These are phyloP conservation scores for Tricholoma flavovirens DNA, from an alignment of 768 basidiomycete species.

Conservation along the genomic window DNA sequence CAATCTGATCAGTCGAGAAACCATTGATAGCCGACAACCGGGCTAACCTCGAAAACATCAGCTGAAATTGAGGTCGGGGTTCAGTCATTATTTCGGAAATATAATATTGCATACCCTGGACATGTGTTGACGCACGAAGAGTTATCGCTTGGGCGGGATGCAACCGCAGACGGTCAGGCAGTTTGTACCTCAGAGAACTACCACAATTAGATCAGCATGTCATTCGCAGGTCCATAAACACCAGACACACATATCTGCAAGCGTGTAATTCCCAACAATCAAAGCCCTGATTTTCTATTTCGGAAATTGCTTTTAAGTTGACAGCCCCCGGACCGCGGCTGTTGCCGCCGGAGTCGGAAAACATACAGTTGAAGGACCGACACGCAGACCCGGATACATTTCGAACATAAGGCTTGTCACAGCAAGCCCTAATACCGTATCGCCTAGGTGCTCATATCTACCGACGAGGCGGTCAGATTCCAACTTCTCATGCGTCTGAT, in stretches of 20 bases:
- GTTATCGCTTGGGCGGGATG: constrained; percentile 73
- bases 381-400: constrained; percentile 62
- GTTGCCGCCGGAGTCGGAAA: constrained; percentile 8
- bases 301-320: constrained; percentile 1
- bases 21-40: neutral
- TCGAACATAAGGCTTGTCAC: constrained; percentile 62
- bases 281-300: constrained; percentile 71
- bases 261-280: constrained; percentile 67
- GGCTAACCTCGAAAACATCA: constrained; percentile 70
- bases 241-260: constrained; percentile 60
- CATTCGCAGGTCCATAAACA: neutral
- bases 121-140: constrained; percentile 57
- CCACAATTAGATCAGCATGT: neutral
- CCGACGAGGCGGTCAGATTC: neutral
- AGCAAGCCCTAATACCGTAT: constrained; percentile 62
- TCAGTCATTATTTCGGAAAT: constrained; percentile 6
- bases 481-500: neutral
- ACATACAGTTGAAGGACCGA: constrained; percentile 73
- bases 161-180: constrained; percentile 55
- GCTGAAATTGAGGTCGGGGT: constrained; percentile 35
- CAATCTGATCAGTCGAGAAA: constrained; percentile 3
- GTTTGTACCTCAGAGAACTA: constrained; percentile 60
- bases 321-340: constrained; percentile 7
- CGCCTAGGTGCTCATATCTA: constrained; percentile 75
- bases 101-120: constrained; percentile 52